These are phyloP conservation scores for Shiraia sp. DNA, from an alignment of 2,329 filamentous ascomycete genomes.

Conservation along the genomic window DNA sequence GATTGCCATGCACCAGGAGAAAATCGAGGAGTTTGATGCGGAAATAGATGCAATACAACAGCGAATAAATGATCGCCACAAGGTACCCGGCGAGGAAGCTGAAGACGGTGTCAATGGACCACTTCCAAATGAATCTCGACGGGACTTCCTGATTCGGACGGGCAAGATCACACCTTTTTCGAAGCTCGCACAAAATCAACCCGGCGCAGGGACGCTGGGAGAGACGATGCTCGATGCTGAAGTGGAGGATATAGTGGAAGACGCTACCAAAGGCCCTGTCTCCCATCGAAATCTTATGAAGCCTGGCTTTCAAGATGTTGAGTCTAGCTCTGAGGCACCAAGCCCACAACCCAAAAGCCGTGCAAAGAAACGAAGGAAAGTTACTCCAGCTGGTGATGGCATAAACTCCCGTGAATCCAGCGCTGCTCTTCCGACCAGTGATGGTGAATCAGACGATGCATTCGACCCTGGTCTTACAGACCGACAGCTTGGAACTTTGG, in stretches of 20 bases:
- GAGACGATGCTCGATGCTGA: conserved; percentile 82
- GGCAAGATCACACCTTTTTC: conserved; percentile 98
- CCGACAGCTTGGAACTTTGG: conserved; percentile 42
- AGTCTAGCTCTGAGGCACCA: conserved; percentile 32
- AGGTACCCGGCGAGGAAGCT: conserved; percentile 53
- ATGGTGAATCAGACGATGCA: conserved; percentile 46
- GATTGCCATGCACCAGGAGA: conserved; percentile 66
- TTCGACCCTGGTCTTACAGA: conserved; percentile 49
- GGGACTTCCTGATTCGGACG: conserved; percentile 90
- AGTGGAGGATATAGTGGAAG: conserved; percentile 63
- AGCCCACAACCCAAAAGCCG: conserved; percentile 34
- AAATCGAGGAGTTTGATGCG: conserved; percentile 66
- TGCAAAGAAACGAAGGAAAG: conserved; percentile 47
- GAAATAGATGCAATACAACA: conserved; percentile 81
- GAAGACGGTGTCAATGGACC: conserved; percentile 59
- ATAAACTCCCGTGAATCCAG: conserved; percentile 19
- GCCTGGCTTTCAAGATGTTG: conserved; percentile 50
- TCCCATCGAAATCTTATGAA: conserved; percentile 55
- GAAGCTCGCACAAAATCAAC: conserved; percentile 68
- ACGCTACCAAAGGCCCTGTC: conserved; percentile 42
- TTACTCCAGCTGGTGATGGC: conserved; percentile 11
- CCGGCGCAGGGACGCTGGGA: conserved; percentile 70
- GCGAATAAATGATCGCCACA: conserved; percentile 76
- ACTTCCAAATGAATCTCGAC: conserved; percentile 77
- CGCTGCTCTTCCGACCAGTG: conserved; percentile 21